Evolutionary conservation across 129 eudicot species (phyloP), one percentile per base, ranked within the genome.

Genomic region (Pulicaria dysenterica): DNA sequence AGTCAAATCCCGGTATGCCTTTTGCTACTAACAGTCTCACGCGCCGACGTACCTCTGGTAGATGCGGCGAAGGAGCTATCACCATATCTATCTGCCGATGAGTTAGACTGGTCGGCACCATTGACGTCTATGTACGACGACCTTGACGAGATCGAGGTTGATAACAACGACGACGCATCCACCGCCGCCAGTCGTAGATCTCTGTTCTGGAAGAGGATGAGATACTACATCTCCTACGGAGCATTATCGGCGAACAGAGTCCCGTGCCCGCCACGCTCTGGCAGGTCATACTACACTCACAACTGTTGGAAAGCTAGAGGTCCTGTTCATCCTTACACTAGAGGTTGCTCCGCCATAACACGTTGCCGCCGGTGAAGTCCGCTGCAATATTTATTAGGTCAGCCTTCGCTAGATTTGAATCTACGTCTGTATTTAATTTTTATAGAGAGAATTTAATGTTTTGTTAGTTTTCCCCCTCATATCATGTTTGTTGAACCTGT

Each of bases 181-280:
- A 4, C 31, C 45, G 53, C 3, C 64, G 83, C 16, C 11, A 67
- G 58, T 3, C 83, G 92, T 51, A 83, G 96, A 69, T 85, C 91
- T 6, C 79, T 90, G 72, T 77, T 78, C 17, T 87, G 96, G 96
- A n/a, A 64, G 42, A 79, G 71, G 47, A 54, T 67, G 69, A 41
- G 79, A 57, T 79, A 85, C 67, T 91, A 87, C 73, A 91, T 91
- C 2, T 91, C 97, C 0, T 91, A 91, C 63, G 95, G 87, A 10
- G 97, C 94, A n/a, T 78, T 91, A 0, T 83, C 91, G 8, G 91
- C 97, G 11, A 91, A 91, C 42, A 82, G 91, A 63, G 77, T 91
- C 4, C 95, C 97, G 0, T 91, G 97, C 58, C 97, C 91, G 6
- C 89, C 97, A 9, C 91, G 97, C 44, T 87, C 97, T 14, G 97